A percentile compares a stretch with the other conserved stretches of the same genome.
Evolutionary conservation across 306 rosid species (phyloP).

Genomic region (Trifolium dubium): DNA sequence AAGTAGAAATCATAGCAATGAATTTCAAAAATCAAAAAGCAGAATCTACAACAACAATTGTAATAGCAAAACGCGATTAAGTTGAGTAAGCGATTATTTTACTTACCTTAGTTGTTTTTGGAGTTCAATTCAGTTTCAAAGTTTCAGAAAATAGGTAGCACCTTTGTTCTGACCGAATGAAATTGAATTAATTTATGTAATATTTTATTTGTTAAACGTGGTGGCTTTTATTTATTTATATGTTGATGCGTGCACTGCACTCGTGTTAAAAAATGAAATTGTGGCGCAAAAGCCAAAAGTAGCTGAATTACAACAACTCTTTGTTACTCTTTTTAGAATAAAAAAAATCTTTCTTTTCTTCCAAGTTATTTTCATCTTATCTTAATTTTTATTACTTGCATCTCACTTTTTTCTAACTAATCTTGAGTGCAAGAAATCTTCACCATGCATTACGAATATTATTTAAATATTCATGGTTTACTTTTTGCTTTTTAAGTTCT

Average conservation of each 20-base stretch:
- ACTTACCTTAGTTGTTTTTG: not conserved
- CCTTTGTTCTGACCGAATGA: not conserved
- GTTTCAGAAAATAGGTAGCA: not conserved
- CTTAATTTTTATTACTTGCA: not conserved
- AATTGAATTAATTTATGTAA: not conserved
- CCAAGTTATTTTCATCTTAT: not conserved
- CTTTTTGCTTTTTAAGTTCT: no score
- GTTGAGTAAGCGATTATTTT: not conserved
- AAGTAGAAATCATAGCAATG: not conserved
- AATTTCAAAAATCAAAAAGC: not conserved
- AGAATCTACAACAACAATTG: not conserved
- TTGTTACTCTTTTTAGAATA: not conserved
- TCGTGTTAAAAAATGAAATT: not conserved
- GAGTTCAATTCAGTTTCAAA: not conserved
- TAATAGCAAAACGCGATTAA: not conserved
- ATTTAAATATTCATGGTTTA: not conserved
- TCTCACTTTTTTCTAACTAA: constrained; percentile 9
- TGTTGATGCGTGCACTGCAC: constrained; percentile 8
- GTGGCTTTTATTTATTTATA: not conserved
- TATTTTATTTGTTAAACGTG: not conserved
- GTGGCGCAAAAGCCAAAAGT: not conserved
- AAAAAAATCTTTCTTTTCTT: not conserved
- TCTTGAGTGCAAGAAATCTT: constrained; percentile 16
- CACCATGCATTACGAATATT: not conserved
- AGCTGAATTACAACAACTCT: not conserved